Evolutionary conservation across 352 stramenopile genomes (phyloP), one percentile per base, ranked within the genome.

Genomic region (Phytophthora multivora): DNA sequence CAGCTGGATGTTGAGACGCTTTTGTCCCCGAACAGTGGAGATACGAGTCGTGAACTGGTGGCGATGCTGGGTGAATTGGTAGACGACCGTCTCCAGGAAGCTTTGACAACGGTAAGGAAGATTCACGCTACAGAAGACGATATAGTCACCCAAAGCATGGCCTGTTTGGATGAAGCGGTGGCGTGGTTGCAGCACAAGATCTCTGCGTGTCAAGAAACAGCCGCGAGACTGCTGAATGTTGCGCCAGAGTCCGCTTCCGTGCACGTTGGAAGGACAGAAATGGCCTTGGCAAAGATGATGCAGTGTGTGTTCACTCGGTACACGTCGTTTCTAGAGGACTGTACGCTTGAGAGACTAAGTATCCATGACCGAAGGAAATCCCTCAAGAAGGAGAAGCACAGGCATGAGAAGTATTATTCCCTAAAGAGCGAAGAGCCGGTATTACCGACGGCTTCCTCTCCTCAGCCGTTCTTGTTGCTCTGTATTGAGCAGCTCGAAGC

Each of bases 401-500:
- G 57, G 4, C 66, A 84, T 19, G 59, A 82, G 62, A 53, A 67
- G 6, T 51, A 69, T 41, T 89, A 87, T 38, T 58, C 62, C 10
- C 57, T 83, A 0, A 67, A 70, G 2, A 28, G 56, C 15, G 45
- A 66, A 36, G 18, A 31, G 16, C 4, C 16, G 25, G 41, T 26
- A 21, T 18, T 6, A 3, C 45, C 41, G 11, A 21, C 35, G 16
- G 8, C 39, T 51, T 21, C 54, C 41, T 16, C 51, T 41, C 54
- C 49, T 19, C 65, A 43, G n/a, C 65, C 83, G 5, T 93, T 77
- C 45, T 26, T 89, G 21, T 31, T 95, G 30, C 54, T 95, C 1
- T 91, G 84, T 53, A 80, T 95, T n/a, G 86, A 92, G 38, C 77
- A 93, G 54, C 68, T 92, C 10, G 86, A 95, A 62, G 52, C 54